Base-by-base conservation (phyloP, 2,329 filamentous ascomycete genomes). In the Fusarium nygamai region DNA sequence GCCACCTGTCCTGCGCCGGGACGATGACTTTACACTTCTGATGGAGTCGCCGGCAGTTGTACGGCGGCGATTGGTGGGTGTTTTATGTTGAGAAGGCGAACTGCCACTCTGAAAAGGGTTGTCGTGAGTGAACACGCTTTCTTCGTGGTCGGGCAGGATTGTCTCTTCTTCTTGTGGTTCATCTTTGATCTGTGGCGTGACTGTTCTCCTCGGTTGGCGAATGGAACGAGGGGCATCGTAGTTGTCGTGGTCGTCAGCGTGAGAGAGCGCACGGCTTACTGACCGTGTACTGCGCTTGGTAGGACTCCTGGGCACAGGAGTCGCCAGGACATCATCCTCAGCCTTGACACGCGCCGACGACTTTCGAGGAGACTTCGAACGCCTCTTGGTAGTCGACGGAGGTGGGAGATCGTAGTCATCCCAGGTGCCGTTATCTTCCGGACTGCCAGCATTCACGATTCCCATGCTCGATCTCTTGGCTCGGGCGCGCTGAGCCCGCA, bases 91-190 rank as follows among this genome's bases (percentile, higher is more conserved):
- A 11, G 88, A 83, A 4, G 94, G 92, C 16, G 94, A 92, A 81
- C 92, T 93, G 46, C 94, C 77, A 80, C 93, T 94, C 81, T 98
- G 96, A 80, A 98, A 98, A 0, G 96, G 95, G 78, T 98, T 98
- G 61, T 98, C 94, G 76, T 92, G 89, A 4, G 93, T 94, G 82
- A 98, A 98, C 38, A 93, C 92, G 78, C 88, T 92, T 39, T 88
- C 87, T 38, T 88, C 87, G 44, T 85, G 83, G 29, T 72, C 64
- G 10, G 47, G 70, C 29, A 69, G 61, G 46, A 43, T 71, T 46
- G 33, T 78, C 67, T 78, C 76, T 65, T 79, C 76, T 20, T 82
- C 82, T 50, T 86, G 85, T 14, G 87, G 84, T 58, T 93, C 91
- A 4, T 81, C 76, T 78, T 90, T 91, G 48, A 89, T 82, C 64